These are phyloP conservation scores for Phytophthora litchii DNA, from an alignment of 352 stramenopile genomes.

Conservation along the genomic window DNA sequence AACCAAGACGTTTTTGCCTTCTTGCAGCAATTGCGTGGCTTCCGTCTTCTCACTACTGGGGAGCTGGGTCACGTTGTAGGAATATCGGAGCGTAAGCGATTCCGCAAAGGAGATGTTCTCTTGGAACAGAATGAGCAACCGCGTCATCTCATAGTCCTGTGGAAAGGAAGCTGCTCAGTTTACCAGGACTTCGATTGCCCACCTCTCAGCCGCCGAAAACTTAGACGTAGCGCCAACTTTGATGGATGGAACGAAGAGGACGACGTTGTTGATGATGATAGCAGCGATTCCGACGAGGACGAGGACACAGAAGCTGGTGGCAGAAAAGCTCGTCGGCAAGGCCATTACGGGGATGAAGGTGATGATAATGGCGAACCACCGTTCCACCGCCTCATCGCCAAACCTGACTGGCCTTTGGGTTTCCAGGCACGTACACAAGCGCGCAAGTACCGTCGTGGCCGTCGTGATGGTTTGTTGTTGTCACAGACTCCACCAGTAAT, in stretches of 20 bases:
- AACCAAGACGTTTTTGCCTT: constrained; percentile 76
- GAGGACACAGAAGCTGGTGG: background rate
- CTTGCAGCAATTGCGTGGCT: constrained; percentile 68
- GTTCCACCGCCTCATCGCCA: constrained; percentile 66
- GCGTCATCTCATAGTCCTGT: constrained; percentile 55
- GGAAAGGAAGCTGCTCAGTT: constrained; percentile 69
- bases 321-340: constrained; percentile 4
- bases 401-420: constrained; percentile 65
- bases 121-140: constrained; percentile 68
- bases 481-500: constrained; percentile 16
- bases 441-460: constrained; percentile 48
- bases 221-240: constrained; percentile 19
- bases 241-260: constrained; percentile 23
- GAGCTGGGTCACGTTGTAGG: constrained; percentile 76
- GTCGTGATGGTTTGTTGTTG: constrained; percentile 54
- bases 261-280: constrained; percentile 10
- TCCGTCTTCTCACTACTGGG: constrained; percentile 61
- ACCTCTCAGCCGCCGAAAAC: constrained; percentile 38
- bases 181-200: constrained; percentile 67
- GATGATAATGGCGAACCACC: constrained; percentile 39
- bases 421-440: constrained; percentile 59
- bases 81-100: constrained; percentile 71
- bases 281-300: constrained; percentile 19
- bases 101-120: constrained; percentile 70
- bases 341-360: constrained; percentile 9